phyloP scores from a whole-genome alignment of 2,329 filamentous ascomycete genomes.

The Ophiobolus disseminans region DNA sequence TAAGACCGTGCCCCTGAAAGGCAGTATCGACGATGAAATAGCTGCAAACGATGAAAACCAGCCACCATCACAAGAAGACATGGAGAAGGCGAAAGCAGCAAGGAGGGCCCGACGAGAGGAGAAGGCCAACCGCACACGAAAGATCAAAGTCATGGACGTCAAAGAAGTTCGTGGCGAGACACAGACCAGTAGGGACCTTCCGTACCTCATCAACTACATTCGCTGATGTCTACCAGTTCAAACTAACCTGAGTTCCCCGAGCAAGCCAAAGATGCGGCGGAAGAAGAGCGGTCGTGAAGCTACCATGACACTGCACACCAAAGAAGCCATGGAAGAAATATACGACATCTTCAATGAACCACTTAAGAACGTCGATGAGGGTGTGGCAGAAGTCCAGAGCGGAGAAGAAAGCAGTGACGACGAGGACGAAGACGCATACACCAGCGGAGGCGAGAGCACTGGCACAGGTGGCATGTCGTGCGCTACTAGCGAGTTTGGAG shows the following conservation, averaged over 20 bases:
- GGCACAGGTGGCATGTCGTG: slow-evolving; percentile 74
- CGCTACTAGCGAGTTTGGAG: slow-evolving; percentile 69
- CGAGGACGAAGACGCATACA: slow-evolving; percentile 69
- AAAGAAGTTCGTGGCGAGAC: slow-evolving; percentile 76
- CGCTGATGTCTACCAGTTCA: slow-evolving; percentile 68
- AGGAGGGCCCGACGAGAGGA: slow-evolving; percentile 58
- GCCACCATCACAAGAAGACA: slow-evolving; percentile 55
- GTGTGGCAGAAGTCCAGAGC: slow-evolving; percentile 64
- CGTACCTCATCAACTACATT: neutral
- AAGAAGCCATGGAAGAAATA: slow-evolving; percentile 94
- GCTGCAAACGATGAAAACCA: slow-evolving; percentile 56
- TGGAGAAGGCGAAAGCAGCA: slow-evolving; percentile 64
- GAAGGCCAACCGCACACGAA: slow-evolving; percentile 58
- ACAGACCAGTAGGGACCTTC: slow-evolving; percentile 77
- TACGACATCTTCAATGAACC: slow-evolving; percentile 97
- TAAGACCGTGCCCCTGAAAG: slow-evolving; percentile 43
- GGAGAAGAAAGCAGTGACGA: slow-evolving; percentile 74
- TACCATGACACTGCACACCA: slow-evolving; percentile 98
- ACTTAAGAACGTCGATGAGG: slow-evolving; percentile 59
- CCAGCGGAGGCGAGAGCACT: slow-evolving; percentile 84
- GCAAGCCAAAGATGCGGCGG: slow-evolving; percentile 73
- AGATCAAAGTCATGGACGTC: slow-evolving; percentile 77
- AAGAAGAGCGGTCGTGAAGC: slow-evolving; percentile 79
- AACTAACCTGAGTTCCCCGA: slow-evolving; percentile 88
- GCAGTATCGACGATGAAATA: slow-evolving; percentile 41